Percentiles rank a stretch among this genome's conserved stretches.
Evolutionary conservation across 192 early-diverging fungal species (phyloP).

Genomic region (Backusella macrospora): DNA sequence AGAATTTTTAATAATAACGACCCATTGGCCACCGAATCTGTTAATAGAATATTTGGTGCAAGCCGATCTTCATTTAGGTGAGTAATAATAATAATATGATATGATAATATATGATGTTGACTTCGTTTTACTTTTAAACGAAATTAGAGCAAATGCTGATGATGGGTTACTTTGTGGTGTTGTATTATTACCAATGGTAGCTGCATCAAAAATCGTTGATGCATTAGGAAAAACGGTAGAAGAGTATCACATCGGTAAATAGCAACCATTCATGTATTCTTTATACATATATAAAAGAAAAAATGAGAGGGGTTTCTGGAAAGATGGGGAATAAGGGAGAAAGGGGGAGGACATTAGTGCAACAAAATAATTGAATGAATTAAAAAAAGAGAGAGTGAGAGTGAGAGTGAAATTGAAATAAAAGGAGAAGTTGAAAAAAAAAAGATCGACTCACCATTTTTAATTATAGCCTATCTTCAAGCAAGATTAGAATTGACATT

Average conservation of each 20-base stretch:
- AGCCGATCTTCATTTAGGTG: constrained; percentile 29
- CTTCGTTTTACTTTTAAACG: neutral
- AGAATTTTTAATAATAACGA: neutral
- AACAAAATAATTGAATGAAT: no score
- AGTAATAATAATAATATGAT: neutral
- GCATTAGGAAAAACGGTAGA: constrained; percentile 31
- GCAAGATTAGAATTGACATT: constrained; percentile 41
- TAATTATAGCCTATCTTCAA: constrained; percentile 30
- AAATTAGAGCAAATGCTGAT: constrained; percentile 51
- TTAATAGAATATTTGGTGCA: constrained; percentile 31
- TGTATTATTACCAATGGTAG: constrained; percentile 54
- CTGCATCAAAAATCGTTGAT: constrained; percentile 53
- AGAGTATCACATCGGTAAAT: constrained; percentile 36
- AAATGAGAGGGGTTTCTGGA: neutral
- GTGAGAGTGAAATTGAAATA: neutral
- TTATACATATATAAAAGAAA: constrained; percentile 3
- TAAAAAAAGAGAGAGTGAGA: neutral
- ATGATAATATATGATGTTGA: neutral
- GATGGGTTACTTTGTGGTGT: constrained; percentile 59
- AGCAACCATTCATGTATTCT: neutral
- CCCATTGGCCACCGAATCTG: neutral
- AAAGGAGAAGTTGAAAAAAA: neutral
- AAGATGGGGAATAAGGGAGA: neutral
- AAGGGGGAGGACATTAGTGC: no score
- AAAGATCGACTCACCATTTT: neutral